Conservation (phyloP, 176 grass and related monocot genomes). For the Rhynchospora tenuis region DNA sequence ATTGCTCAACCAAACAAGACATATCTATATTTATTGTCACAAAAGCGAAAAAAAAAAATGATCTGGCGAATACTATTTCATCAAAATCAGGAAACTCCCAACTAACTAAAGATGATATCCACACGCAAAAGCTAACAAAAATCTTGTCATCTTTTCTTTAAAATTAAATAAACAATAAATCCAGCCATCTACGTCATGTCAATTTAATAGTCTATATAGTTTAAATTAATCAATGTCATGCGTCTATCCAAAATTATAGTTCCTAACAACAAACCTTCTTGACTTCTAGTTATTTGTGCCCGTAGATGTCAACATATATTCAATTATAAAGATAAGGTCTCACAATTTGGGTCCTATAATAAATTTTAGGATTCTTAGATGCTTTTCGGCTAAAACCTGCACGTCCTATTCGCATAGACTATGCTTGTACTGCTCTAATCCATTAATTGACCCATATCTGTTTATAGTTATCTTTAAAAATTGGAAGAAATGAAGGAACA, state of each 20-base stretch:
- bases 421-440: background rate
- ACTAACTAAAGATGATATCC: background rate
- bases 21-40: background rate
- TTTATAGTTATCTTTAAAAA: background rate
- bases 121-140: background rate
- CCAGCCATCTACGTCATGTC: background rate
- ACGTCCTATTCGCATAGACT: background rate
- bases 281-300: background rate
- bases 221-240: slow-evolving; percentile 6
- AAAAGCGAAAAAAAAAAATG: background rate
- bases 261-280: slow-evolving; percentile 7
- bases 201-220: background rate
- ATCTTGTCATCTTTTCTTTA: background rate
- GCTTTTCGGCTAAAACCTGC: background rate
- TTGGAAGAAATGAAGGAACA: background rate
- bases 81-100: background rate
- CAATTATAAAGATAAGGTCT: slow-evolving; percentile 17
- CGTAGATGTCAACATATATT: background rate
- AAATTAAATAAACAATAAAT: background rate
- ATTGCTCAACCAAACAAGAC: background rate
- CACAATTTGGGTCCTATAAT: slow-evolving; percentile 17
- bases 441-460: background rate
- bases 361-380: background rate
- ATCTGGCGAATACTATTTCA: background rate
- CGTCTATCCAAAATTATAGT: slow-evolving; percentile 3